A percentile compares a stretch with the other conserved stretches of the same genome.
phyloP scores from a whole-genome alignment of 345 rosid species.

The Laguncularia racemosa region DNA sequence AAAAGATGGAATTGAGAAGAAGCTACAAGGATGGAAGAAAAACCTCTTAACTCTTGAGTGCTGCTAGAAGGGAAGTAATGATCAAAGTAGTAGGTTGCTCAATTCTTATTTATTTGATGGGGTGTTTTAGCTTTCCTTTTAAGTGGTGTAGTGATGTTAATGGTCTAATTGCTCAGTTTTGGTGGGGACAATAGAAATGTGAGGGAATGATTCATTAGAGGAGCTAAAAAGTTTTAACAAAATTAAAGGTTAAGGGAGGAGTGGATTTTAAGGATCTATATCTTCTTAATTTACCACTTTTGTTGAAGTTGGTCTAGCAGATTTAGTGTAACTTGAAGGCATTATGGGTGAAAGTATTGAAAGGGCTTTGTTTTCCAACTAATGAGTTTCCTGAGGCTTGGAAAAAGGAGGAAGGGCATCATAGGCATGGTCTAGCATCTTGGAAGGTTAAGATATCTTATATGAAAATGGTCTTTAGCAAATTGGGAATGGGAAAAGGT shows the following conservation, averaged over 20 bases:
- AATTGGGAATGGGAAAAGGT: not conserved
- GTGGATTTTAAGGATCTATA: not conserved
- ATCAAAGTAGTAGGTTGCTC: not conserved
- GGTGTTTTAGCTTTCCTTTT: not conserved
- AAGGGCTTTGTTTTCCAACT: not conserved
- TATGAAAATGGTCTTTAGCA: not conserved
- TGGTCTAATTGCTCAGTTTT: not conserved
- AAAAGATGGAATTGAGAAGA: not conserved
- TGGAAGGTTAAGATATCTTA: not conserved
- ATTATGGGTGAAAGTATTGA: not conserved
- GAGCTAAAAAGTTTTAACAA: not conserved
- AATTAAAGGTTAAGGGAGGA: not conserved
- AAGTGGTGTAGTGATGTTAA: not conserved
- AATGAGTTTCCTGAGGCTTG: not conserved
- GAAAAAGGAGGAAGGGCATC: not conserved
- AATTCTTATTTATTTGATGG: not conserved
- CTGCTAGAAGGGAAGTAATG: not conserved
- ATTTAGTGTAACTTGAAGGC: not conserved
- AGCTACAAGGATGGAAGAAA: conserved; percentile 3
- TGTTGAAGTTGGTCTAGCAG: not conserved
- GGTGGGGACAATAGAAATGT: not conserved
- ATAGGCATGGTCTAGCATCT: not conserved
- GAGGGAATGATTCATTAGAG: not conserved
- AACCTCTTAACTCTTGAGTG: no score
- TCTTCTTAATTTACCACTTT: not conserved